Conservation (phyloP, 129 eudicot genomes). For the Tanacetum coccineum region DNA sequence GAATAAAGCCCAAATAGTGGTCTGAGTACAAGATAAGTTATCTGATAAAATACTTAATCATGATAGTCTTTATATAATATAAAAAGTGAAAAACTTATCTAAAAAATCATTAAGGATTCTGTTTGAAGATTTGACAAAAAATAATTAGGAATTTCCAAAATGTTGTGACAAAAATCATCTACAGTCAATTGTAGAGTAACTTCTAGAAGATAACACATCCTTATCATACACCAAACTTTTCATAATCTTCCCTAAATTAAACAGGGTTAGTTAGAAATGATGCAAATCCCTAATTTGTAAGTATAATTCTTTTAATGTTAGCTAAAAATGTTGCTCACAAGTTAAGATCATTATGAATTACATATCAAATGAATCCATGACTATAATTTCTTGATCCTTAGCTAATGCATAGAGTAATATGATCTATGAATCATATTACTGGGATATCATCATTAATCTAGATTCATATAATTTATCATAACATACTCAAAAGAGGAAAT, state of each 20-base stretch:
- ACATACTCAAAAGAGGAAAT: neutral
- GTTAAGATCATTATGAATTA: no score
- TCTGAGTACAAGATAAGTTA: neutral
- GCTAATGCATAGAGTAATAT: neutral
- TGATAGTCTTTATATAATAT: neutral
- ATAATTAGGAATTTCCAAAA: neutral
- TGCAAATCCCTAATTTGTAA: neutral
- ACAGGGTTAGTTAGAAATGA: neutral
- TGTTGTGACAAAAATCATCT: neutral
- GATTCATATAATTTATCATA: conserved; percentile 1
- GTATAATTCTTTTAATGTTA: neutral
- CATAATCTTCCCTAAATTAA: neutral
- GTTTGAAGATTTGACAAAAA: neutral
- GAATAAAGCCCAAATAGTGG: neutral
- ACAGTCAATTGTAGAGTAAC: conserved; percentile 1
- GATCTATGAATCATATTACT: neutral
- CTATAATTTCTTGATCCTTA: neutral
- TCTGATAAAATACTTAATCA: neutral
- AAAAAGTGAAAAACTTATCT: no score
- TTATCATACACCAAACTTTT: conserved; percentile 18
- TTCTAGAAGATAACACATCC: conserved; percentile 14
- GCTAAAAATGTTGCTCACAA: no score
- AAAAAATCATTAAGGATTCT: neutral
- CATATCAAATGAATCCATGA: neutral
- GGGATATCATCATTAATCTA: neutral